Evolutionary conservation across 2,329 filamentous ascomycete species (phyloP).

Genomic region (Ophiostoma tasmaniense): DNA sequence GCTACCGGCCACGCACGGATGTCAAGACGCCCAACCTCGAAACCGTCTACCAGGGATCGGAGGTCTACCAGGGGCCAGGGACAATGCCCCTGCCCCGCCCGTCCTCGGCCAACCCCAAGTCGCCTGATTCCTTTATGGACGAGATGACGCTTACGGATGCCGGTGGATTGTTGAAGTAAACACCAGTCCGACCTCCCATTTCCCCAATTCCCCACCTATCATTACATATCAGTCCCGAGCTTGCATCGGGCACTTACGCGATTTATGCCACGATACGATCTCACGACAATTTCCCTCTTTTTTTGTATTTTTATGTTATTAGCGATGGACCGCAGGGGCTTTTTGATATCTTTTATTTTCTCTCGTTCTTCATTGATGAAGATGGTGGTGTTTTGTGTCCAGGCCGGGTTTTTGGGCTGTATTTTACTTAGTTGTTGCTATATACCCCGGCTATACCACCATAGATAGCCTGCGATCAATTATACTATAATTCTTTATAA

Average conservation of each 20-base stretch:
- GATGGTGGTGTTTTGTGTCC: neutral
- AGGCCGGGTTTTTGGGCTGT: slow-evolving; percentile 1
- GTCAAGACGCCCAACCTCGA: slow-evolving; percentile 27
- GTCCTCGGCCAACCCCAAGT: neutral
- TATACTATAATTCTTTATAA: neutral
- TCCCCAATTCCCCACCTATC: neutral
- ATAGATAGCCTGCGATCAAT: slow-evolving; percentile 4
- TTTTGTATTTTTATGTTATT: neutral
- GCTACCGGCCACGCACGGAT: neutral
- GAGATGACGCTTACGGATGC: slow-evolving; percentile 19
- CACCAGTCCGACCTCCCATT: neutral
- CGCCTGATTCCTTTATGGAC: neutral
- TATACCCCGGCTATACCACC: slow-evolving; percentile 16
- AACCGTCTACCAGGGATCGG: slow-evolving; percentile 32
- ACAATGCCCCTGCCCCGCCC: neutral
- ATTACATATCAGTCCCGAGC: neutral
- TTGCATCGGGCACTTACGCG: neutral
- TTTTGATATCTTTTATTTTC: neutral
- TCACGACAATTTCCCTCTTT: neutral
- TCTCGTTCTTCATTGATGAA: neutral
- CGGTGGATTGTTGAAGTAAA: slow-evolving; percentile 17
- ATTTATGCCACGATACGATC: neutral
- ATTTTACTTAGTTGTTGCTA: slow-evolving; percentile 3
- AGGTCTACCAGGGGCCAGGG: slow-evolving; percentile 30
- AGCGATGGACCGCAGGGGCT: neutral